Base-by-base conservation (phyloP, 164 flowering plant genomes). In the Magnolia sinica region DNA sequence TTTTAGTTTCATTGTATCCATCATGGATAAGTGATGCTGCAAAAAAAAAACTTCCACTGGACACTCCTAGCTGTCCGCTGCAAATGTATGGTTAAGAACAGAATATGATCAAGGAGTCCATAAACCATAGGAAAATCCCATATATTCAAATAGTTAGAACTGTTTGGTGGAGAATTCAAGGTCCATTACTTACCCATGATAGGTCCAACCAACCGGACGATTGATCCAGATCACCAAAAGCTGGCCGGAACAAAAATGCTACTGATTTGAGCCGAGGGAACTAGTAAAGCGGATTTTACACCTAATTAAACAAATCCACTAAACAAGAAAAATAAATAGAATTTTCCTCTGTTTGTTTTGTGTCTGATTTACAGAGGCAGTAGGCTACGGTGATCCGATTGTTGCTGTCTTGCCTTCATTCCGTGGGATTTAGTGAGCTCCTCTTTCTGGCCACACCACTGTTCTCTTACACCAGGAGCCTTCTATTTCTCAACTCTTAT, bases 341-440 rank as follows among this genome's bases (percentile, higher is more conserved):
- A 27, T 58, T 29, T 63, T 74, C 59, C n/a, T 4, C 59, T 51
- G 22, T 55, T 19, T 37, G 24, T 67, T 27, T 52, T 24, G 29
- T 45, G 5, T 58, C 71, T 64, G 50, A 14, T 80, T 72, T 84
- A 74, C 98, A 95, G 98, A 95, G 72, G 88, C 98, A 45, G 88
- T 95, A 76, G 98, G 98, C 63, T 95, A 88, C 71, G 99, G 99
- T 71, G 98, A 95, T 74, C 96, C 96, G 29, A 88, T 95, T 22
- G 72, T 93, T 50, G 99, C 99, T n/a, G 94, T 93, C 68, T 80
- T 91, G 85, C 98, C 99, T 64, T 90, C 90, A 9, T 95, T 93
- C 74, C 96, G 84, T 78, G 90, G 82, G 29, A 90, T 92, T 77
- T 72, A 78, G 82, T 88, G 80, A 87, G 19, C 37, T 59, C 59